Percentiles rank a stretch among this genome's conserved stretches.
phyloP scores from a whole-genome alignment of 176 grass and related monocot species.

The Guadua angustifolia region DNA sequence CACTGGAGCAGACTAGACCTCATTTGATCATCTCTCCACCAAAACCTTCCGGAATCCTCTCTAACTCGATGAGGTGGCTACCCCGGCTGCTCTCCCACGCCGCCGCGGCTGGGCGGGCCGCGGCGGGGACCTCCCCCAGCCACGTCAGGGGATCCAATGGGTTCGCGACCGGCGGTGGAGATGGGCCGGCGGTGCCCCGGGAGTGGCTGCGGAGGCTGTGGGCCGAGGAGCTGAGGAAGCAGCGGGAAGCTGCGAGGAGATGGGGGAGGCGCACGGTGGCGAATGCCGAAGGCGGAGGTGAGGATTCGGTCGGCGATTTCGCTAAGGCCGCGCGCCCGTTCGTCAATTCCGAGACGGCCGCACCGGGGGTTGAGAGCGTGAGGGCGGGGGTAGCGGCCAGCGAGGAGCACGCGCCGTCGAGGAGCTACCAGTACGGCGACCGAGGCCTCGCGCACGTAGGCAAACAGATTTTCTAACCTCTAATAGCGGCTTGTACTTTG shows the following conservation, averaged over 20 bases:
- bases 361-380: slow-evolving; percentile 2
- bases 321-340: slow-evolving; percentile 19
- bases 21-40: neutral
- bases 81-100: slow-evolving; percentile 42
- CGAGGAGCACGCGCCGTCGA: slow-evolving; percentile 26
- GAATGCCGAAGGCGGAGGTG: neutral
- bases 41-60: slow-evolving; percentile 28
- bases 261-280: neutral
- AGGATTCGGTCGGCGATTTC: slow-evolving; percentile 6
- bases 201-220: slow-evolving; percentile 60
- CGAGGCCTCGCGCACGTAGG: slow-evolving; percentile 36
- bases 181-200: slow-evolving; percentile 36
- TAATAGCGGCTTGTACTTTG: neutral
- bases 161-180: slow-evolving; percentile 42
- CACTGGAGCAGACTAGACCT: neutral
- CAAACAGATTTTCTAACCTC: slow-evolving; percentile 23
- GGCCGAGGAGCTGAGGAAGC: slow-evolving; percentile 44
- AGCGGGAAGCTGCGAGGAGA: slow-evolving; percentile 40
- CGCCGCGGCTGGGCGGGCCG: slow-evolving; percentile 24
- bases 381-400: neutral
- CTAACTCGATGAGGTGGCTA: slow-evolving; percentile 46
- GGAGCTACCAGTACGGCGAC: slow-evolving; percentile 23
- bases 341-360: neutral
- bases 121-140: slow-evolving; percentile 5
- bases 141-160: slow-evolving; percentile 36